A percentile compares a stretch with the other conserved stretches of the same genome.
These are phyloP conservation scores for Apiospora kogelbergensis DNA, from an alignment of 2,329 filamentous ascomycete species.

Conservation along the genomic window DNA sequence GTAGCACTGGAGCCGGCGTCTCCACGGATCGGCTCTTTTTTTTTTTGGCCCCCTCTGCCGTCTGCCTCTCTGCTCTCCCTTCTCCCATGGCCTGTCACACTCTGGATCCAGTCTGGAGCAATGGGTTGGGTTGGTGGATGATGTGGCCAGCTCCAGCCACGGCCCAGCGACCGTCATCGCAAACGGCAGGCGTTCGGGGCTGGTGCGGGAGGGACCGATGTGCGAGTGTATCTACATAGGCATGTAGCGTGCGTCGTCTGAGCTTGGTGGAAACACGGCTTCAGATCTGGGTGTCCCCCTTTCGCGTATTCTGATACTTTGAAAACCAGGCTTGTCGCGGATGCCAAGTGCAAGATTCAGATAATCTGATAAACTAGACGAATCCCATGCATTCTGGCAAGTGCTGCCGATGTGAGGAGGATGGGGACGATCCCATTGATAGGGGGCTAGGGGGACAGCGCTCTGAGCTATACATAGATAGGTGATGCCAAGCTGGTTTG, in stretches of 20 bases:
- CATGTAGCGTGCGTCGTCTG: too few relatives aligned
- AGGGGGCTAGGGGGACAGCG: too few relatives aligned
- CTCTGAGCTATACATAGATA: neutral
- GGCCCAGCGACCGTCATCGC: neutral
- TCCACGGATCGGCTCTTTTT: neutral
- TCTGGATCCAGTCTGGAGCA: neutral
- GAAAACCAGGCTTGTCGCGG: neutral
- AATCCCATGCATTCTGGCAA: constrained; percentile 6
- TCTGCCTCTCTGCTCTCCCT: neutral
- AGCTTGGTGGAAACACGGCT: neutral
- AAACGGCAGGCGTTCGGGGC: neutral
- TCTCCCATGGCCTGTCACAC: neutral
- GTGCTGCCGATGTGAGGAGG: neutral
- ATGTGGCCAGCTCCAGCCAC: neutral
- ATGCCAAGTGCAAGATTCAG: neutral
- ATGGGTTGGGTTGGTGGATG: neutral
- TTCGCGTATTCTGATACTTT: neutral
- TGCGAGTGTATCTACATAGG: too few relatives aligned
- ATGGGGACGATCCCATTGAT: neutral
- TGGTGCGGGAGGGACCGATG: neutral
- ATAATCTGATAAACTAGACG: neutral
- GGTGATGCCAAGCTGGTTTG: neutral
- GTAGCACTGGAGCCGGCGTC: neutral
- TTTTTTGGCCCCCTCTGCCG: too few relatives aligned
- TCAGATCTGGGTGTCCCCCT: neutral